Conservation (phyloP, 805 yeast species). For the Saccharomycopsis javanensis region DNA sequence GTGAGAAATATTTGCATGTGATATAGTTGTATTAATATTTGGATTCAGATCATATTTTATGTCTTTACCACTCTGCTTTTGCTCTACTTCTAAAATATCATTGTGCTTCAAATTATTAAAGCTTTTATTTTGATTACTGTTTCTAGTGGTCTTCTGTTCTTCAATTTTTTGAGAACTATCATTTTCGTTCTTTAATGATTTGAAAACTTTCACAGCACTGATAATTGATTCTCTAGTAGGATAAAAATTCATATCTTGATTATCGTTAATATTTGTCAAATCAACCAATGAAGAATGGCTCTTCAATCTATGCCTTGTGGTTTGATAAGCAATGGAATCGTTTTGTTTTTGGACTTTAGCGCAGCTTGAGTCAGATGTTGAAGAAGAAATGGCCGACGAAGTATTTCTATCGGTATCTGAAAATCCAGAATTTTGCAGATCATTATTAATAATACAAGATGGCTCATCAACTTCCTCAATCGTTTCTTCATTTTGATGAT, state of each 20-base stretch:
- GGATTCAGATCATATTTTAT: neutral
- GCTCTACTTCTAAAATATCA: neutral
- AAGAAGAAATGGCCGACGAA: neutral
- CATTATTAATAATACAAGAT: neutral
- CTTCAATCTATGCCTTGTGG: conserved; percentile 13
- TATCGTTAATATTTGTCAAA: conserved; percentile 19
- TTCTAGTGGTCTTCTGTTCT: conserved; percentile 7
- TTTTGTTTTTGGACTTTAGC: neutral
- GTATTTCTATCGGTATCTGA: neutral
- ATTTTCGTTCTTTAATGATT: neutral
- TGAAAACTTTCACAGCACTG: conserved; percentile 13
- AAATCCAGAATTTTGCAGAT: neutral
- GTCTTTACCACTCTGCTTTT: neutral
- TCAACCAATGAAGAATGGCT: conserved; percentile 23
- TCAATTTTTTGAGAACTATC: neutral
- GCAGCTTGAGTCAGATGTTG: neutral
- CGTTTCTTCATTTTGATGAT: neutral
- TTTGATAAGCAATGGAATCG: neutral
- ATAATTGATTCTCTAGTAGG: conserved; percentile 17
- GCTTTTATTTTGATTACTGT: conserved; percentile 9
- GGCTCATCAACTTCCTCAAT: neutral
- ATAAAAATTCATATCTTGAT: conserved; percentile 2
- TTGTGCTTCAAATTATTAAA: no score
- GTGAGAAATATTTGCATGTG: neutral
- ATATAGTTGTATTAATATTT: neutral